Evolutionary conservation across 116 monocot genomes (phyloP), one percentile per base, ranked within the genome.

Genomic region (Cymodocea nodosa): DNA sequence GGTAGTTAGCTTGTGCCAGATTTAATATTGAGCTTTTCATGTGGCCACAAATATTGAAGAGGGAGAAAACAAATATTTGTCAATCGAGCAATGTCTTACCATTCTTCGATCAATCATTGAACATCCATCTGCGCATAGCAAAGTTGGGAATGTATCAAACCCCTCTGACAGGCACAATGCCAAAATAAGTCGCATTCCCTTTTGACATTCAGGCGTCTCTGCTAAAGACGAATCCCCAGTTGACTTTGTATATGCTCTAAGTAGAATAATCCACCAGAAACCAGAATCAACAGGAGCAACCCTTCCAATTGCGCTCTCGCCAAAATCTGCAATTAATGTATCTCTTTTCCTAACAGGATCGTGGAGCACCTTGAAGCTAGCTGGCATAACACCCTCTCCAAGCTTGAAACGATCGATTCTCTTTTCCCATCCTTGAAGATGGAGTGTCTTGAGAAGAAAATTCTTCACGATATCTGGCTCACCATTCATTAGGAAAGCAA

Each of bases 251-350:
- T 70, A 76, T 22, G 76, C 71, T 52, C 65, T 64, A n/a, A 76
- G 70, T 50, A 76, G 64, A 23, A 76, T 76, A 30, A 76, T 76
- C 76, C 76, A 76, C 76, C 76, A 76, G 23, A 76, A 70, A 17
- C 76, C 76, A 60, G 76, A 70, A 24, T 76, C 76, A 66, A 76
- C 65, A 18, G 76, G 76, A 40, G 76, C 70, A 24, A 70, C 76
- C 40, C 70, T 60, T 35, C 70, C 70, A 37, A 70, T 70, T 9
- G 76, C 70, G 52, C 70, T 76, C 48, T 70, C 65, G 25, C 70
- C 70, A 40, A 70, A 70, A 53, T 70, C 76, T 23, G 76, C 76
- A 8, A 65, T 37, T 9, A 76, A 56, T 10, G 57, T 58, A 52
- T 70, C 76, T 17, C 10, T 65, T 60, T 70, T 59, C 25, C 64